These are phyloP conservation scores for Puccinia novopanici DNA, from an alignment of 1,284 basidiomycete species.

Conservation along the genomic window DNA sequence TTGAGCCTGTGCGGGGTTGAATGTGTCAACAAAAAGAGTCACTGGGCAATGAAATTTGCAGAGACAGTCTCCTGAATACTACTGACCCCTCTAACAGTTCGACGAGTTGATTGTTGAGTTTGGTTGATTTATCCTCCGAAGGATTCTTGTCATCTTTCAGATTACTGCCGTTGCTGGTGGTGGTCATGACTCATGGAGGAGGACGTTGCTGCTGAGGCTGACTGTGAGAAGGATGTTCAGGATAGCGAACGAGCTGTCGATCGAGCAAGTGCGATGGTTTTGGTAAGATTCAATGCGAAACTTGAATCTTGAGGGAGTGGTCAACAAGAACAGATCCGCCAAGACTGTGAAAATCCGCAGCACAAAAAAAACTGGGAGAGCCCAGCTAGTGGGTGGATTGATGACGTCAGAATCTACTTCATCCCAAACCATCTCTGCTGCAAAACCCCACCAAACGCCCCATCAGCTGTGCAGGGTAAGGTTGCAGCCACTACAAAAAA, in stretches of 20 bases:
- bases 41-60: not conserved
- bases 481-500: no score
- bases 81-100: constrained; percentile 39
- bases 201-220: not conserved
- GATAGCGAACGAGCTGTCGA: not conserved
- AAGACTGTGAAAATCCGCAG: no score
- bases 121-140: constrained; percentile 8
- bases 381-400: no score
- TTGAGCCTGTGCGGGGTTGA: constrained; percentile 25
- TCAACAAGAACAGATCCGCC: no score
- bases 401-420: no score
- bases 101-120: constrained; percentile 38
- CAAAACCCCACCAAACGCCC: no score
- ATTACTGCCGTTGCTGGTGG: constrained; percentile 2
- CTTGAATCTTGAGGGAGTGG: no score
- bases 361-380: no score
- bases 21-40: not conserved
- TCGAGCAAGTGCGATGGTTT: no score
- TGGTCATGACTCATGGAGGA: constrained; percentile 16
- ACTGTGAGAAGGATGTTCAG: not conserved
- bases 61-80: not conserved
- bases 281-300: no score
- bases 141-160: not conserved
- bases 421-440: no score
- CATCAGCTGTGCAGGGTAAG: no score